A percentile compares a stretch with the other conserved stretches of the same genome.
Evolutionary conservation across 2,329 filamentous ascomycete genomes (phyloP).

Genomic region (Hymenoscyphus linearis): DNA sequence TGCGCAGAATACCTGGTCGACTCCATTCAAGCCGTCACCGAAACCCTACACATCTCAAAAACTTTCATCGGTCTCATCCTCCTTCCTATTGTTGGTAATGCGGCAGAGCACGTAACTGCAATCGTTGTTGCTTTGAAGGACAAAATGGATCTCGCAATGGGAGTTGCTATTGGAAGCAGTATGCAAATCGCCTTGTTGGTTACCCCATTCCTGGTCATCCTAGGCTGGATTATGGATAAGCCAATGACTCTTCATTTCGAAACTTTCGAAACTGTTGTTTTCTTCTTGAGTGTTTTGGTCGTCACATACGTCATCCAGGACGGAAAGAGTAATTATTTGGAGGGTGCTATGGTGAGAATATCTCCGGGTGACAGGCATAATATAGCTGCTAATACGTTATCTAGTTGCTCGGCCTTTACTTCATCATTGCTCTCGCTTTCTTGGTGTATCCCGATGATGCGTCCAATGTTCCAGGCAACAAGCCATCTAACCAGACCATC

Average conservation of each 20-base stretch:
- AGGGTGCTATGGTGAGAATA: constrained; percentile 58
- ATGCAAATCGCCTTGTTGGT: constrained; percentile 80
- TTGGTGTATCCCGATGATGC: constrained; percentile 53
- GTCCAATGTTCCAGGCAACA: not conserved
- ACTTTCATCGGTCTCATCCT: constrained; percentile 77
- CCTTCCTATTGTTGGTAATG: constrained; percentile 75
- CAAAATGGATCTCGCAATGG: constrained; percentile 72
- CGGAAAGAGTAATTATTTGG: constrained; percentile 78
- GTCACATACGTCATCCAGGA: constrained; percentile 75
- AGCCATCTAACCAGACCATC: not conserved
- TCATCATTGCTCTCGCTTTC: constrained; percentile 56
- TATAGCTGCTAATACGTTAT: constrained; percentile 3
- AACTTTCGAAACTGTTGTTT: constrained; percentile 72
- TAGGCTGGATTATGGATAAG: constrained; percentile 68
- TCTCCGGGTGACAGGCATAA: not conserved
- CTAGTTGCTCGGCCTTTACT: constrained; percentile 51
- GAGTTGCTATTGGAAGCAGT: constrained; percentile 75
- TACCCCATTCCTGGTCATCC: constrained; percentile 72
- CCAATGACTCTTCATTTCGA: constrained; percentile 75
- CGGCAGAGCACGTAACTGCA: constrained; percentile 76
- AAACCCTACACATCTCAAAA: constrained; percentile 66
- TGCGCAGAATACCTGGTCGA: constrained; percentile 75
- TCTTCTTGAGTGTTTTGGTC: constrained; percentile 69
- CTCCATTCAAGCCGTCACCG: constrained; percentile 68
- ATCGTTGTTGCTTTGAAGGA: constrained; percentile 72